These are phyloP conservation scores for Cyberlindnera petersonii DNA, from an alignment of 805 yeast genomes.

Conservation along the genomic window DNA sequence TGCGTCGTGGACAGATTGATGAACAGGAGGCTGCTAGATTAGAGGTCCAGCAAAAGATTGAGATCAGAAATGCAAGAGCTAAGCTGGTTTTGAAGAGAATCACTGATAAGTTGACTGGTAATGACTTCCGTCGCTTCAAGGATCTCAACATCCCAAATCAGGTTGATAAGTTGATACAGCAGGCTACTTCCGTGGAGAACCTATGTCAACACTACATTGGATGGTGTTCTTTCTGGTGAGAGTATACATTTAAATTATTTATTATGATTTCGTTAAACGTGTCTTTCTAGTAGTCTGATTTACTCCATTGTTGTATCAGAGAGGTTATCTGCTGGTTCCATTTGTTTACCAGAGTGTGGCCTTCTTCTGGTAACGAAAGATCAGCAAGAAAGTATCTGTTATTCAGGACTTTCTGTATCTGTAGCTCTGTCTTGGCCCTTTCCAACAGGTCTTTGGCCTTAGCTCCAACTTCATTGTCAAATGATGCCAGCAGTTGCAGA, in stretches of 20 bases:
- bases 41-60: constrained; percentile 65
- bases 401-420: constrained; percentile 54
- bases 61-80: constrained; percentile 84
- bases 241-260: neutral
- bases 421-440: constrained; percentile 49
- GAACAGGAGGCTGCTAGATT: constrained; percentile 71
- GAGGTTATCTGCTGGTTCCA: constrained; percentile 37
- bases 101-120: constrained; percentile 88
- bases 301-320: constrained; percentile 3
- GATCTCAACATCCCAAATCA: constrained; percentile 82
- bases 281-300: neutral
- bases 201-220: constrained; percentile 96
- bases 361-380: constrained; percentile 29
- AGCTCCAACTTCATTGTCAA: constrained; percentile 17
- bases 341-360: constrained; percentile 35
- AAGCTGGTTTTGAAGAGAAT: constrained; percentile 85
- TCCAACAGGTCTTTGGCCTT: constrained; percentile 26
- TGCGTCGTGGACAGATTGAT: constrained; percentile 70
- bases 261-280: constrained; percentile 2
- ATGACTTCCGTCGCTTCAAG: constrained; percentile 72
- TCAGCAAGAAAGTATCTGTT: constrained; percentile 46
- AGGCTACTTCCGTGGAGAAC: constrained; percentile 94
- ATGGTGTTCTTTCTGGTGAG: constrained; percentile 97
- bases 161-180: constrained; percentile 89
- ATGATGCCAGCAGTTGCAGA: constrained; percentile 34